These are phyloP conservation scores for Suhomyces maxii DNA, from an alignment of 1,139 yeast species.

Conservation along the genomic window DNA sequence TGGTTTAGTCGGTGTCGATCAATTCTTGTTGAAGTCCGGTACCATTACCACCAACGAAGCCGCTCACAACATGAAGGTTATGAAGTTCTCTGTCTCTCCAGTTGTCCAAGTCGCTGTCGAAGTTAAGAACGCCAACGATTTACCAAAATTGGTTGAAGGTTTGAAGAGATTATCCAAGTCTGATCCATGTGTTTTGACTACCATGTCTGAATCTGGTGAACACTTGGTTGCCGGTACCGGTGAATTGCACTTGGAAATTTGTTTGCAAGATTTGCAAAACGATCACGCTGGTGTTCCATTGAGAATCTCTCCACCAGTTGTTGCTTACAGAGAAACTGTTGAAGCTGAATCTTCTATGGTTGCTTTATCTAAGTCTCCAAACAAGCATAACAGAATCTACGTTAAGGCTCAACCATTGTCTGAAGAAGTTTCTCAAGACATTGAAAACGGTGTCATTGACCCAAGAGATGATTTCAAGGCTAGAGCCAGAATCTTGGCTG, in stretches of 20 bases:
- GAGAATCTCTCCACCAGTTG: slow-evolving; percentile 97
- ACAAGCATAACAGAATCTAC: slow-evolving; percentile 99
- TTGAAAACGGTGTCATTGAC: slow-evolving; percentile 87
- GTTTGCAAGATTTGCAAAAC: slow-evolving; percentile 92
- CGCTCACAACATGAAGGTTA: slow-evolving; percentile 99
- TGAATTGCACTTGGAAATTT: slow-evolving; percentile 99
- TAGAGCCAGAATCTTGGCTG: slow-evolving; percentile 99
- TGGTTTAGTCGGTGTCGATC: slow-evolving; percentile 99
- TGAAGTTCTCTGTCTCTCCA: slow-evolving; percentile 99
- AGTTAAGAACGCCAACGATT: slow-evolving; percentile 98
- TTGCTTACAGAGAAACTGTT: slow-evolving; percentile 98
- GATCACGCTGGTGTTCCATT: slow-evolving; percentile 99
- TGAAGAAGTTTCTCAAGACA: slow-evolving; percentile 91
- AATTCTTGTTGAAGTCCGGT: slow-evolving; percentile 99
- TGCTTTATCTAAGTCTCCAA: slow-evolving; percentile 98
- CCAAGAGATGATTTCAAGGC: slow-evolving; percentile 99
- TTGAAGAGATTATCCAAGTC: slow-evolving; percentile 99
- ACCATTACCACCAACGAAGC: slow-evolving; percentile 95
- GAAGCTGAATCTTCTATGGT: slow-evolving; percentile 89
- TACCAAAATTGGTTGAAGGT: slow-evolving; percentile 99
- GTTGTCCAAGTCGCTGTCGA: slow-evolving; percentile 99
- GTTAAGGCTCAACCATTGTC: slow-evolving; percentile 94
- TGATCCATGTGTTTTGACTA: slow-evolving; percentile 95
- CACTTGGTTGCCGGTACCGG: slow-evolving; percentile 99
- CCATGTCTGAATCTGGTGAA: slow-evolving; percentile 95